Evolutionary conservation across 1,284 basidiomycete genomes (phyloP).

Genomic region (Phenoliferia sp.): DNA sequence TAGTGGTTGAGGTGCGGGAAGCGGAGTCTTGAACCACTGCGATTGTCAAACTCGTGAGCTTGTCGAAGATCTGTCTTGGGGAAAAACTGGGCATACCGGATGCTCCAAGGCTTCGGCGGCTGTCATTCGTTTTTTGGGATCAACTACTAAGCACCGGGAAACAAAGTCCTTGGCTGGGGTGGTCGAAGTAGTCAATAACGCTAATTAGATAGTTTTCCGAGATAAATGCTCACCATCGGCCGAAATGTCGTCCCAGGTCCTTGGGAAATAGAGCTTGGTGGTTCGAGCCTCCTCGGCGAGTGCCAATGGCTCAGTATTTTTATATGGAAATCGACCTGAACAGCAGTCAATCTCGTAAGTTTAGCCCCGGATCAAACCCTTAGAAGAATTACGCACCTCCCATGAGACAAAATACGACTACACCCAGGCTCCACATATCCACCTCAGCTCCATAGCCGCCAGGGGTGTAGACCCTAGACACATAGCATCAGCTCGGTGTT

Average conservation of each 20-base stretch:
- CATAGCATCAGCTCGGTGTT: not conserved
- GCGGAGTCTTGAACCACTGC: not conserved
- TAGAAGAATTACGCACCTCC: not conserved
- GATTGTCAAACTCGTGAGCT: not conserved
- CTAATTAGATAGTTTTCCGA: not conserved
- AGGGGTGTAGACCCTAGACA: slow-evolving; percentile 5
- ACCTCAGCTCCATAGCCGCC: slow-evolving; percentile 24
- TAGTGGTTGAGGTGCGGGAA: too few species aligned
- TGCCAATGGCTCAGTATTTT: slow-evolving; percentile 21
- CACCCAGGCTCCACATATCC: slow-evolving; percentile 30
- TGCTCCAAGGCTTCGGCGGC: slow-evolving; percentile 31
- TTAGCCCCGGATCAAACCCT: not conserved
- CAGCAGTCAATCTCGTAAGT: not conserved
- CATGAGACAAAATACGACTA: slow-evolving; percentile 2
- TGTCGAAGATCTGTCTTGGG: not conserved
- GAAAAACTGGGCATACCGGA: slow-evolving; percentile 15
- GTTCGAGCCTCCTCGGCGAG: slow-evolving; percentile 26
- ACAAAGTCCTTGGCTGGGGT: slow-evolving; percentile 35
- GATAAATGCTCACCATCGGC: slow-evolving; percentile 20
- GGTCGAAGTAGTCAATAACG: not conserved
- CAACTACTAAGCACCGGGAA: slow-evolving; percentile 16
- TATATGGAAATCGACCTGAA: slow-evolving; percentile 26
- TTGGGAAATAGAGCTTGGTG: slow-evolving; percentile 32
- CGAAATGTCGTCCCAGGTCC: slow-evolving; percentile 32
- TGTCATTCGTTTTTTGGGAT: slow-evolving; percentile 29